Evolutionary conservation across 305 asterid species (phyloP), one percentile per base, ranked within the genome.

Genomic region (Solanum chacoense): DNA sequence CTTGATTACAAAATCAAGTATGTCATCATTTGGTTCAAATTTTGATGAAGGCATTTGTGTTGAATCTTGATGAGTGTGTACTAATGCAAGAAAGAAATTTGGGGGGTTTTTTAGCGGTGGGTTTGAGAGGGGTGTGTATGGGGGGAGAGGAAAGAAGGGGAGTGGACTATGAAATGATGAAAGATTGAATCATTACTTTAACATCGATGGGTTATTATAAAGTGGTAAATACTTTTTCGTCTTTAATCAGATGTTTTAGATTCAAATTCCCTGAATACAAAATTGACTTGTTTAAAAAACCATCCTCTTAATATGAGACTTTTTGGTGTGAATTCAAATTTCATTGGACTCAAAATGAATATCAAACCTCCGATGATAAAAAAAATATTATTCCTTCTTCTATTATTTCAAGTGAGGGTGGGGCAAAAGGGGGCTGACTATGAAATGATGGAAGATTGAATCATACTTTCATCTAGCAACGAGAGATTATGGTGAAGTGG

Each of bases 1-100:
- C 87, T 84, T 89, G 79, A 91, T 72, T 22, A 92, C 81, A 78
- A 92, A 91, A 84, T 92, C 88, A 38, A 91, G 77, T 72, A 90
- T 80, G 29, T 91, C 85, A 79, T 91, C 71, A 65, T 32, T 22
- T 83, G 45, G 31, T 50, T 83, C 22, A 83, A 29, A 3, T 50
- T 18, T 83, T 31, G 7, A 11, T 0, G 4, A 50, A 50, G 22
- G 0, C 74, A 83, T 83, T 10, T 83, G n/a, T 50, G 29, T 74
- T 55, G 40, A 32, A 18, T 31, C 11, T 77, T 76, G 50, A 76
- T 0, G 83, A 35, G 29, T 76, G 18, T 76, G 50, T 13, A 76
- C 14, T 3, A 35, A 10, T 20, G 50, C 0, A 37, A 37, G 45
- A 22, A 22, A 5, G 4, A 73, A 73, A 14, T 29, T 29, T 73